Base-by-base conservation (phyloP, 768 basidiomycete genomes). In the Termitomyces sp. region DNA sequence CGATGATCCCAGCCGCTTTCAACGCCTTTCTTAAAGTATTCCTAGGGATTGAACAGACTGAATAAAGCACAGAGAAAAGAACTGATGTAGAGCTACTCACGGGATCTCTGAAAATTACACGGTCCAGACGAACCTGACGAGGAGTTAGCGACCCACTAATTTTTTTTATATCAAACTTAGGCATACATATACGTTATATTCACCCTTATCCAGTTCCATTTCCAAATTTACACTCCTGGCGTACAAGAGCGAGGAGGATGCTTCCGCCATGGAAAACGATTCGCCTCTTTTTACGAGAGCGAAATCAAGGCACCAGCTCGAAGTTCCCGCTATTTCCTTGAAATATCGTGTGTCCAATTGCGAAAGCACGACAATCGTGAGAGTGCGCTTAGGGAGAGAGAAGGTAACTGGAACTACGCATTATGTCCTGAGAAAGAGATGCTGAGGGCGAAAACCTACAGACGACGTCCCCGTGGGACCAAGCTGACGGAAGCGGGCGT, bases 381-480 rank as follows among this genome's bases (percentile, higher is more conserved):
- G 71, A 0, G 83, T 74, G 0, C 72, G 66, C 7, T 73, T 69
- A 2, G 78, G 70, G 18, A 84, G 65, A 3, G 76, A 71, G 65
- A 85, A 79, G 0, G 78, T 80, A 67, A 81, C 84, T 85, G 32
- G 3, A 40, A 3, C 54, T 39, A 44, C 28, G 12, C 13, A 16
- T 60, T 12, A 42, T 24, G 33, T n/a, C 3, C 53, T 55, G 12
- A 54, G 36, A 18, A 33, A 57, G 4, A 33, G 42, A n/a, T 38
- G 35, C 5, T 15, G 38, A 16, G 18, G n/a, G 5, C 20, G 16
- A 22, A 22, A 57, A 73, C 82, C 45, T 61, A 84, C 83, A 85
- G 11, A 81, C 79, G 9, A 86, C 75, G 61, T 86, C 84, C 16
- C 83, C 84, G 54, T 75, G 82, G 4, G 77, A 76, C 82, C 82